A percentile compares a stretch with the other conserved stretches of the same genome.
Evolutionary conservation across 164 flowering plant species (phyloP).

Genomic region (Tetracentron sinense): DNA sequence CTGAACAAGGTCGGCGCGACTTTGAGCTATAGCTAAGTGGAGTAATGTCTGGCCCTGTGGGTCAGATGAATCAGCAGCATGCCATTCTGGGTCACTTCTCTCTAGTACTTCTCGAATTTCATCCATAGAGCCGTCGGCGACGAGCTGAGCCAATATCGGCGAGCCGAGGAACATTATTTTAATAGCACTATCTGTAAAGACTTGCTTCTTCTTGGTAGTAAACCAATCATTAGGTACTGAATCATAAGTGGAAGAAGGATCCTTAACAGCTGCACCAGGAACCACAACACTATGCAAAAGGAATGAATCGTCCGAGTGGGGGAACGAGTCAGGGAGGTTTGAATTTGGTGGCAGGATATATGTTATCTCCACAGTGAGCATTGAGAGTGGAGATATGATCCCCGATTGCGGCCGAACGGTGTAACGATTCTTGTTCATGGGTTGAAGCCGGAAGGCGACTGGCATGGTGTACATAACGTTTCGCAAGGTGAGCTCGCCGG

Average conservation of each 20-base stretch:
- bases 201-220: slow-evolving; percentile 65
- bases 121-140: slow-evolving; percentile 53
- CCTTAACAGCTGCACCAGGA: slow-evolving; percentile 62
- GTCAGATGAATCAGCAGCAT: slow-evolving; percentile 49
- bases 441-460: slow-evolving; percentile 64
- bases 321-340: slow-evolving; percentile 45
- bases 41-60: slow-evolving; percentile 49
- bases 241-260: slow-evolving; percentile 38
- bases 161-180: slow-evolving; percentile 65
- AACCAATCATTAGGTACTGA: slow-evolving; percentile 66
- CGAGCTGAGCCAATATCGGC: slow-evolving; percentile 41
- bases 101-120: slow-evolving; percentile 64
- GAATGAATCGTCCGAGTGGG: slow-evolving; percentile 50
- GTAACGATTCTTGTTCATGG: slow-evolving; percentile 49
- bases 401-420: slow-evolving; percentile 55
- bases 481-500: slow-evolving; percentile 53
- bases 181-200: slow-evolving; percentile 63
- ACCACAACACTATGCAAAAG: slow-evolving; percentile 70
- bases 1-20: slow-evolving; percentile 66
- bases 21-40: slow-evolving; percentile 53
- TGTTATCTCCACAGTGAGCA: slow-evolving; percentile 48
- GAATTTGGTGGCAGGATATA: slow-evolving; percentile 37
- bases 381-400: slow-evolving; percentile 55
- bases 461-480: slow-evolving; percentile 94
- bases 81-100: slow-evolving; percentile 46